Evolutionary conservation across 306 rosid species (phyloP).

Genomic region (Corylus americana): DNA sequence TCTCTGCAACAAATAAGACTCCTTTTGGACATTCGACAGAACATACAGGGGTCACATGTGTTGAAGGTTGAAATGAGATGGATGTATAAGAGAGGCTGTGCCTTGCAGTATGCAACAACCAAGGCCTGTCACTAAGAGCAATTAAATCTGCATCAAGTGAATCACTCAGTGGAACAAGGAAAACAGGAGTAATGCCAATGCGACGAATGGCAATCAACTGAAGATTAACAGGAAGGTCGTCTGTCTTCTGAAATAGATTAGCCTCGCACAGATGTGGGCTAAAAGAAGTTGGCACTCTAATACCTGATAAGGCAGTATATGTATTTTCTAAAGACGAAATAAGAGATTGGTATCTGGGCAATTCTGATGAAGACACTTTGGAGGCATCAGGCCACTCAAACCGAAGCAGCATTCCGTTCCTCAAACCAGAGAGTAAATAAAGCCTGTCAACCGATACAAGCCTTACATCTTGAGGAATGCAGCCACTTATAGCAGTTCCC

Average conservation of each 20-base stretch:
- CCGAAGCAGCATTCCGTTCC: slow-evolving; percentile 96
- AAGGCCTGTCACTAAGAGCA: slow-evolving; percentile 90
- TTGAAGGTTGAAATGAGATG: slow-evolving; percentile 86
- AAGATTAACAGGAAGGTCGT: slow-evolving; percentile 49
- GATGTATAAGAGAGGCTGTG: slow-evolving; percentile 94
- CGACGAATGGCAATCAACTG: slow-evolving; percentile 90
- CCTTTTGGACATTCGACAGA: slow-evolving; percentile 90
- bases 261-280: slow-evolving; percentile 25
- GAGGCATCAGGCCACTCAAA: slow-evolving; percentile 75
- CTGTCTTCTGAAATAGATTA: slow-evolving; percentile 41
- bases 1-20: slow-evolving; percentile 83
- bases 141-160: slow-evolving; percentile 83
- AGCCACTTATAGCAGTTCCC: slow-evolving; percentile 81
- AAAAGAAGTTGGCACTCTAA: slow-evolving; percentile 42
- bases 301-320: slow-evolving; percentile 45
- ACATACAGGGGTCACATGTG: slow-evolving; percentile 90
- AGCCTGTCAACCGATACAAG: slow-evolving; percentile 76
- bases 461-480: slow-evolving; percentile 92
- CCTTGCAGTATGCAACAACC: slow-evolving; percentile 94
- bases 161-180: slow-evolving; percentile 84
- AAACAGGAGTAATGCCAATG: slow-evolving; percentile 94
- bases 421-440: slow-evolving; percentile 84
- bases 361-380: slow-evolving; percentile 31
- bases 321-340: slow-evolving; percentile 39
- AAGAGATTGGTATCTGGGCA: slow-evolving; percentile 31